These are phyloP conservation scores for Podosphaera aphanis DNA, from an alignment of 2,329 filamentous ascomycete species.

Conservation along the genomic window DNA sequence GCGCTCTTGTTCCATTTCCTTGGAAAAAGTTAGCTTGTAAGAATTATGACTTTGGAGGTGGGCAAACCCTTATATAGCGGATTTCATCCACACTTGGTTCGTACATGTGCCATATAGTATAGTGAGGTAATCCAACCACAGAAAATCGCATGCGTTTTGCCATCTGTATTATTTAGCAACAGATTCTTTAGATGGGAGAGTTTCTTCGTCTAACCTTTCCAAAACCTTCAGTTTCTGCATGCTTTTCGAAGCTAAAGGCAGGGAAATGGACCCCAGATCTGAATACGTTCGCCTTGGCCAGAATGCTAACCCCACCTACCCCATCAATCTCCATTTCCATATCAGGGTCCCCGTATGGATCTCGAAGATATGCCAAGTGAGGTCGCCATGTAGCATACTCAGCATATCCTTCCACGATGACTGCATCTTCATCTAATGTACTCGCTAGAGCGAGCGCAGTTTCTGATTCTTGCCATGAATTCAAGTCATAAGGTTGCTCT, in stretches of 20 bases:
- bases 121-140: conserved; percentile 85
- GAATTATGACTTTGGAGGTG: not conserved
- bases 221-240: conserved; percentile 94
- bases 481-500: conserved; percentile 93
- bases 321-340: conserved; percentile 99
- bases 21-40: not conserved
- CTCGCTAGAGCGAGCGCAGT: conserved; percentile 84
- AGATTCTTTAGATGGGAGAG: not conserved
- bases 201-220: conserved; percentile 48
- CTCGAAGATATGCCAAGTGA: conserved; percentile 84
- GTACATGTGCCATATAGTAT: conserved; percentile 98
- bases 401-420: conserved; percentile 95
- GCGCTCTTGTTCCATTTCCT: conserved; percentile 86
- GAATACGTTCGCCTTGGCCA: conserved; percentile 91
- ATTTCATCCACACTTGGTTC: conserved; percentile 97
- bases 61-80: conserved; percentile 65
- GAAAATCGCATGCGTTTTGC: conserved; percentile 88
- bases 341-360: conserved; percentile 91
- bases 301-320: conserved; percentile 87
- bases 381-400: conserved; percentile 97
- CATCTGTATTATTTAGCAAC: conserved; percentile 37
- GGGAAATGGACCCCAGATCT: conserved; percentile 89
- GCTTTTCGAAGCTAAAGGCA: conserved; percentile 94
- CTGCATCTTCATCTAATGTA: conserved; percentile 87
- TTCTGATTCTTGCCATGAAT: conserved; percentile 98